Percentiles rank a stretch among this genome's conserved stretches.
Evolutionary conservation across 1,284 basidiomycete genomes (phyloP).

Genomic region (Meira nashicola): DNA sequence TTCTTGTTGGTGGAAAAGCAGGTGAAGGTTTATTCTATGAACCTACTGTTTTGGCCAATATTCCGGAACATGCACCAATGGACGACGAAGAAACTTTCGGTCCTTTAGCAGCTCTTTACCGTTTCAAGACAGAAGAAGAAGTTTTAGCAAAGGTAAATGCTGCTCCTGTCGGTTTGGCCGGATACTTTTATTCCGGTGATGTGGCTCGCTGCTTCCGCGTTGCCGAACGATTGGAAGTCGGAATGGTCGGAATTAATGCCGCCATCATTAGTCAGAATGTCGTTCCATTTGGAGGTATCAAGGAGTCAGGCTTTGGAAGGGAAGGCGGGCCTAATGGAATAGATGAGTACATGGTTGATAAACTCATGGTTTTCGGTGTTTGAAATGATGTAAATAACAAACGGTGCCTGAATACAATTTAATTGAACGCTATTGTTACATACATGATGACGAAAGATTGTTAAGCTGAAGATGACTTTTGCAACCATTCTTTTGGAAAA

Average conservation of each 20-base stretch:
- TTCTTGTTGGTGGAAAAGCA: constrained; percentile 78
- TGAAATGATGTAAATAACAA: not conserved
- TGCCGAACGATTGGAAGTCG: constrained; percentile 92
- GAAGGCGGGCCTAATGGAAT: constrained; percentile 66
- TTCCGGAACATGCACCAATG: constrained; percentile 61
- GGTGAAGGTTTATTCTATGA: constrained; percentile 67
- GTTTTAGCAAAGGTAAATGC: constrained; percentile 81
- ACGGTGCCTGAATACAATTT: not conserved
- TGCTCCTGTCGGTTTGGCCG: constrained; percentile 76
- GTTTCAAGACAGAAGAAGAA: constrained; percentile 88
- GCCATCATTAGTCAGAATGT: constrained; percentile 43
- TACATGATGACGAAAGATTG: not conserved
- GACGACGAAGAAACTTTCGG: constrained; percentile 51
- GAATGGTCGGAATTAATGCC: constrained; percentile 75
- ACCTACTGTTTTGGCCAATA: constrained; percentile 83
- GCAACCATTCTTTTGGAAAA: constrained; percentile 54
- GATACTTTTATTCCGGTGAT: constrained; percentile 61
- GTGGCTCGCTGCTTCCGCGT: constrained; percentile 88
- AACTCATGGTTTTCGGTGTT: constrained; percentile 39
- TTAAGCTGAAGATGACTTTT: not conserved
- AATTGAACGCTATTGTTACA: not conserved
- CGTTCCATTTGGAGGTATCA: constrained; percentile 78
- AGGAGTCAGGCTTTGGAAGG: constrained; percentile 66
- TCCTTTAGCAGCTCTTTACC: constrained; percentile 58
- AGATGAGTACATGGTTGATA: constrained; percentile 61